phyloP scores from a whole-genome alignment of 78 protist genomes.

The Dictyostelium capitatum region DNA sequence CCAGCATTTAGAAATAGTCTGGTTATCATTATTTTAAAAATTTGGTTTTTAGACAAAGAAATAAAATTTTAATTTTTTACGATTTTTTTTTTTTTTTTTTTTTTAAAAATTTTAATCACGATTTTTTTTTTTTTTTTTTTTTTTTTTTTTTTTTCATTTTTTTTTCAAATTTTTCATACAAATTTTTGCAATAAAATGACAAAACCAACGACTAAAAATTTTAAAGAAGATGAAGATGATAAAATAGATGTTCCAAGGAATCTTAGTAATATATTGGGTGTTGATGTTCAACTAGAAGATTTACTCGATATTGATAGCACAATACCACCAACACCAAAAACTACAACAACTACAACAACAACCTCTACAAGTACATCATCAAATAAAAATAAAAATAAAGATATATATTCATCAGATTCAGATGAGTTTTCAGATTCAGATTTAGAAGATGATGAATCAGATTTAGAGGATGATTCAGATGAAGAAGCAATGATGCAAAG shows the following conservation, averaged over 20 bases:
- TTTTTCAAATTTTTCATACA: too few species aligned
- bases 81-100: too few species aligned
- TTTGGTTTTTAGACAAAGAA: too few species aligned
- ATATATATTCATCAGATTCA: not conserved
- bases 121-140: too few species aligned
- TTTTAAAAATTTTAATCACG: too few species aligned
- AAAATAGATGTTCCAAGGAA: not conserved
- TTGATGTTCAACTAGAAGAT: not conserved
- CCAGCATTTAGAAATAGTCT: slow-evolving; percentile 32
- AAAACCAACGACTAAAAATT: not conserved
- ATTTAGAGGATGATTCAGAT: not conserved
- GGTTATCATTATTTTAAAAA: too few species aligned
- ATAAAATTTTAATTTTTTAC: too few species aligned
- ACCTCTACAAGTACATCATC: too few species aligned
- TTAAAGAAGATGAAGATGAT: not conserved
- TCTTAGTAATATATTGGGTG: too few species aligned
- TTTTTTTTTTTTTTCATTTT: too few species aligned
- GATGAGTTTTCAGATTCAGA: not conserved
- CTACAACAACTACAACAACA: not conserved
- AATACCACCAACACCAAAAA: not conserved
- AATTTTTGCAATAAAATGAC: not conserved
- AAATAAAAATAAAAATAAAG: not conserved
- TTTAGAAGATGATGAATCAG: not conserved
- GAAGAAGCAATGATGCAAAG: not conserved
- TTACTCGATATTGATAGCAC: not conserved